phyloP scores from a whole-genome alignment of 306 rosid species.

The Quercus cerris region DNA sequence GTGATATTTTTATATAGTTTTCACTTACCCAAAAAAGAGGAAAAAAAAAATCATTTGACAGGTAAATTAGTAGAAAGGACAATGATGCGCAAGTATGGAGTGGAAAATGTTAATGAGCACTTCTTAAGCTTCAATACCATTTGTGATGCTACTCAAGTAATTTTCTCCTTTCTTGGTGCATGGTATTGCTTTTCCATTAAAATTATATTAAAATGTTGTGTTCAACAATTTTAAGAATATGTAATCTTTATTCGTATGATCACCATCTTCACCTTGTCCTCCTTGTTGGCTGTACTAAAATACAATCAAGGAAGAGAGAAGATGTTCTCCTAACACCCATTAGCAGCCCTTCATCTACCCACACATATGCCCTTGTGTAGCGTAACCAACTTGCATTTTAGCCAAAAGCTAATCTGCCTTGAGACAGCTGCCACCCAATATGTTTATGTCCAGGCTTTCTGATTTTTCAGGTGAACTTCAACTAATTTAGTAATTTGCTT shows the following conservation, averaged over 20 bases:
- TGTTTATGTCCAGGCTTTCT: background rate
- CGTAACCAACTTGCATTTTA: background rate
- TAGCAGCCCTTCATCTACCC: background rate
- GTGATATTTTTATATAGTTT: slow-evolving; percentile 13
- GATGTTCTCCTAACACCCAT: background rate
- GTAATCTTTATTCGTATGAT: background rate
- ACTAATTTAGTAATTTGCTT: slow-evolving; percentile 1
- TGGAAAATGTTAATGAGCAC: slow-evolving; percentile 72
- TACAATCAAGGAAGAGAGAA: background rate
- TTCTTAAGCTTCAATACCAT: slow-evolving; percentile 95
- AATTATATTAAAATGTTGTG: background rate
- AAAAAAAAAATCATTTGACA: slow-evolving; percentile 20
- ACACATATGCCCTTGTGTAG: background rate
- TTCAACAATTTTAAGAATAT: no score
- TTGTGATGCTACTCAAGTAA: slow-evolving; percentile 96
- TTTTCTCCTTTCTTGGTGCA: slow-evolving; percentile 7
- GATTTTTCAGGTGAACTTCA: background rate
- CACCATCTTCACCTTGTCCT: background rate
- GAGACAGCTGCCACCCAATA: background rate
- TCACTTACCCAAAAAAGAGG: background rate
- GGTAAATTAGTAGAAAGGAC: slow-evolving; percentile 86
- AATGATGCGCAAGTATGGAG: slow-evolving; percentile 85
- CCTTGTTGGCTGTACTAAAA: background rate
- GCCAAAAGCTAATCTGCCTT: background rate
- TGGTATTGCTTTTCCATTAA: background rate